Base-by-base conservation (phyloP, 2,329 filamentous ascomycete species). In the Arthrobotrys megalospora region DNA sequence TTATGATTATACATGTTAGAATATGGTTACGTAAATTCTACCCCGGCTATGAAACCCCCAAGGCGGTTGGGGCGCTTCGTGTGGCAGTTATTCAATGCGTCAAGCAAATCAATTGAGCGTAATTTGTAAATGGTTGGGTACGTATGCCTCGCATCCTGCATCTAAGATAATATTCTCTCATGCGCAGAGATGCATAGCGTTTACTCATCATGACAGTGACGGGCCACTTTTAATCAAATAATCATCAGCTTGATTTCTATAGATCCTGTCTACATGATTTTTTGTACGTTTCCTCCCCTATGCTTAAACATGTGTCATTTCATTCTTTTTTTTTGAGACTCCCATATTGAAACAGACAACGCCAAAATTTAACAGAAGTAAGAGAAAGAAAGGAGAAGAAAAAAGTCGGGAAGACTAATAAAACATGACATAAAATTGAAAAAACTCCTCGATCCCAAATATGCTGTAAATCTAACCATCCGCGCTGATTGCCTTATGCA, bases 261-360 rank as follows among this genome's bases (percentile, higher is more conserved):
- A 70, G 66, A 70, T 63, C 66, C 66, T 52, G 52, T 38, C 53
- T 70, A 70, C 62, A 43, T 48, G 12, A 3, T 16, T 48, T 48
- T 64, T 48, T 48, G 14, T 43, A 60, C 36, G 19, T 60, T 36
- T 5, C 24, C n/a, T n/a, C 5, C 24, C 24, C 55, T 43, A n/a
- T n/a, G 8, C 11, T 64, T 34, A 16, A 47, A 69, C 38, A 58
- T 14, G 28, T 21, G 6, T 45, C 36, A 24, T 67, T 12, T 55
- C 48, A 28, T 10, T 41, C 28, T 38, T 69, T 69, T 47, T 34
- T 41, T 47, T 45, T 45, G 12, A 16, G 43, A 60, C 55, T 38
- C 55, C 55, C 21, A 19, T 32, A 5, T 28, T 11, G 21, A n/a
- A 12, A 32, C 6, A 52, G 19, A 60, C 43, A 52, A 52, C 48